Conservation (phyloP, 208 protist species). For the Crithidia acanthocephali region DNA sequence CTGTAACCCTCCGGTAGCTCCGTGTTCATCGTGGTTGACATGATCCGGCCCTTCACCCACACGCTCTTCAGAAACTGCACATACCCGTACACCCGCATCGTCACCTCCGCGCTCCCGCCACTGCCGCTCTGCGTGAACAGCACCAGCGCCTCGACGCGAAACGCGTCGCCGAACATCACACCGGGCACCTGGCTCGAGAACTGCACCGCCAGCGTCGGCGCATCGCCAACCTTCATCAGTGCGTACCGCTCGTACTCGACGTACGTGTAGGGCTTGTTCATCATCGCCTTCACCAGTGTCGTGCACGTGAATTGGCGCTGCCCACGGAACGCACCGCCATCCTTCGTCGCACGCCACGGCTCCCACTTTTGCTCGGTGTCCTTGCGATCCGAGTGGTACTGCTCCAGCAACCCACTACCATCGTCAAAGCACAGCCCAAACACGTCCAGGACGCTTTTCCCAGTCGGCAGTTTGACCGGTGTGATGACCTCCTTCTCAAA, state of each 20-base stretch:
- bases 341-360: constrained; percentile 44
- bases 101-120: constrained; percentile 39
- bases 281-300: constrained; percentile 62
- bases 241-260: constrained; percentile 72
- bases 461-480: constrained; percentile 46
- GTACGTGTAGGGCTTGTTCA: constrained; percentile 55
- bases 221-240: constrained; percentile 53
- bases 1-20: constrained; percentile 56
- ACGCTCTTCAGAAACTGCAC: constrained; percentile 54
- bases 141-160: constrained; percentile 55
- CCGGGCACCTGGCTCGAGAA: constrained; percentile 63
- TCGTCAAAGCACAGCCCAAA: constrained; percentile 72
- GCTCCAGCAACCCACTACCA: constrained; percentile 38
- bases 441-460: constrained; percentile 60
- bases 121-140: constrained; percentile 49
- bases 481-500: constrained; percentile 63
- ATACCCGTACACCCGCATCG: constrained; percentile 29
- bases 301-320: constrained; percentile 63
- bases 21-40: constrained; percentile 38
- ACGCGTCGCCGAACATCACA: constrained; percentile 67
- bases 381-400: constrained; percentile 50
- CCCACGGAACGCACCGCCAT: constrained; percentile 49
- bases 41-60: constrained; percentile 53
- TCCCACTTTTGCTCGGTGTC: constrained; percentile 63
- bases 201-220: constrained; percentile 60